Conservation (phyloP, 2,329 filamentous ascomycete species). For the Chaetomiaceae sp. region DNA sequence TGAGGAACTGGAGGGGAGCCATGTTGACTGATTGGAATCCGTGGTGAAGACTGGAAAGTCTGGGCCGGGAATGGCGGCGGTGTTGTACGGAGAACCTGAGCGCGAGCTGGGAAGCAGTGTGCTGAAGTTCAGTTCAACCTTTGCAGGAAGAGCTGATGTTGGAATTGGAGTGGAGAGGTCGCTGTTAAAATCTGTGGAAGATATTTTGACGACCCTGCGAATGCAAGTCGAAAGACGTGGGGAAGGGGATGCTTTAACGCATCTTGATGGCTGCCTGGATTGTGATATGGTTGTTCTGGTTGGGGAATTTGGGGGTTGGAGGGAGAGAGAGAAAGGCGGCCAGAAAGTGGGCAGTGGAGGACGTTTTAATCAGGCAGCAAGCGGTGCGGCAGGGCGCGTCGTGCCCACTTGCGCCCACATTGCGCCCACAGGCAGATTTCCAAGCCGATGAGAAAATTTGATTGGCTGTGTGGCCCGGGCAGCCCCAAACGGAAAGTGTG, state of each 20-base stretch:
- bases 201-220: constrained; percentile 48
- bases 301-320: constrained; percentile 33
- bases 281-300: constrained; percentile 19
- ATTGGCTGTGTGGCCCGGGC: constrained; percentile 18
- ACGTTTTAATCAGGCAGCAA: constrained; percentile 48
- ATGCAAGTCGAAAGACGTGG: constrained; percentile 30
- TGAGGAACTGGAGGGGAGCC: constrained; percentile 66
- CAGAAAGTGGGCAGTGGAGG: constrained; percentile 29
- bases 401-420: constrained; percentile 9
- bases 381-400: constrained; percentile 16
- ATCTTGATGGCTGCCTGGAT: constrained; percentile 45
- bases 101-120: constrained; percentile 53
- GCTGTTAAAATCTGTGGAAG: constrained; percentile 35
- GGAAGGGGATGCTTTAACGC: constrained; percentile 50
- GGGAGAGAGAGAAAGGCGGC: constrained; percentile 31
- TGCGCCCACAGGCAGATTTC: constrained; percentile 12
- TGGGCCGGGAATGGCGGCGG: constrained; percentile 58
- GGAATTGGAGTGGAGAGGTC: constrained; percentile 44
- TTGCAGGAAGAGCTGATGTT: constrained; percentile 47
- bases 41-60: constrained; percentile 75
- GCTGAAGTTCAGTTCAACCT: constrained; percentile 65
- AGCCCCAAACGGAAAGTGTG: constrained; percentile 27
- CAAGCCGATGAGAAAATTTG: constrained; percentile 5
- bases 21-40: constrained; percentile 72
- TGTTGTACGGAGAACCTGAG: constrained; percentile 51